Percentiles rank a stretch among this genome's conserved stretches.
phyloP scores from a whole-genome alignment of 2,329 filamentous ascomycete genomes.

The Fusarium falciforme region DNA sequence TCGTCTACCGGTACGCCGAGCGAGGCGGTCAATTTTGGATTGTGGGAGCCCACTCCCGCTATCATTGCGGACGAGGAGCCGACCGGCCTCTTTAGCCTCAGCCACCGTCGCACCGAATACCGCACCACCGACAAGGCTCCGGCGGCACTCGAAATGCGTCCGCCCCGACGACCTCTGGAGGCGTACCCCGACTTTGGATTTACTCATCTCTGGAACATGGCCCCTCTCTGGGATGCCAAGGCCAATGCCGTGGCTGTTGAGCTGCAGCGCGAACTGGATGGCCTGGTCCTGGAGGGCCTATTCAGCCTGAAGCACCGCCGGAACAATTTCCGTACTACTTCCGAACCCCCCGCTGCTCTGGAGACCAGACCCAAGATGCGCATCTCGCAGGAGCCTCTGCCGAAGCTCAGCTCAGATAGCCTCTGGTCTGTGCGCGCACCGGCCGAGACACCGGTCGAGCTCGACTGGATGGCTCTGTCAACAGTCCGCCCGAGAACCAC shows the following conservation, averaged over 20 bases:
- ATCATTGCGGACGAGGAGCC: conserved; percentile 31
- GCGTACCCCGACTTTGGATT: conserved; percentile 36
- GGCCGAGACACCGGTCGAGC: conserved; percentile 21
- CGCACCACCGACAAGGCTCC: conserved; percentile 38
- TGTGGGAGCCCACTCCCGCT: conserved; percentile 35
- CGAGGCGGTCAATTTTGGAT: conserved; percentile 35
- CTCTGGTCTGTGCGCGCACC: conserved; percentile 49
- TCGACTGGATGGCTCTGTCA: conserved; percentile 41
- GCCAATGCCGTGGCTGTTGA: conserved; percentile 31
- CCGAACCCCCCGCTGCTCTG: conserved; percentile 42
- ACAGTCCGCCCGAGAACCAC: conserved; percentile 31
- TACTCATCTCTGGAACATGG: conserved; percentile 42
- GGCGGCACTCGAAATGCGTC: conserved; percentile 39
- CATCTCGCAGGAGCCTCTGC: conserved; percentile 43
- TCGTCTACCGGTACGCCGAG: conserved; percentile 7
- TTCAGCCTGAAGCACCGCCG: conserved; percentile 43
- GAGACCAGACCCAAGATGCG: conserved; percentile 50
- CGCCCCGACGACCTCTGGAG: conserved; percentile 30
- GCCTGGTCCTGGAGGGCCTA: conserved; percentile 36
- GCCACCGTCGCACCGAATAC: conserved; percentile 40
- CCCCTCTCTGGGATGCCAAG: conserved; percentile 40
- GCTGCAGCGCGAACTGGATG: conserved; percentile 36
- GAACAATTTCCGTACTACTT: conserved; percentile 43
- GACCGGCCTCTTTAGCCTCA: conserved; percentile 41
- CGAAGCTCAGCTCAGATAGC: conserved; percentile 46